phyloP scores from a whole-genome alignment of 495 filamentous ascomycete species.

The Penicillium longicatenatum region DNA sequence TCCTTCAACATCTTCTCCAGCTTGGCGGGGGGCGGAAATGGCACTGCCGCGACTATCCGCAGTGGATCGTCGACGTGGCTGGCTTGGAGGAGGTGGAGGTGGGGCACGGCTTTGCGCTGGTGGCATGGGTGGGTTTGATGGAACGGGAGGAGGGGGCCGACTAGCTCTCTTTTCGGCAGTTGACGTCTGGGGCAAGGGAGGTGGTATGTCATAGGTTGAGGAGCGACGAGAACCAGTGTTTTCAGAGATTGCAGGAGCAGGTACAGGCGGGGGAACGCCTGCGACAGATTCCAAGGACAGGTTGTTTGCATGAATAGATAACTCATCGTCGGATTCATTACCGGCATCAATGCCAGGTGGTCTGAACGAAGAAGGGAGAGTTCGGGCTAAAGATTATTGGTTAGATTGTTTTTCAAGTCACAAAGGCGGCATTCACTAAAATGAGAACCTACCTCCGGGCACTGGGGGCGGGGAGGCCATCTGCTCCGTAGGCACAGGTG shows the following conservation, averaged over 20 bases:
- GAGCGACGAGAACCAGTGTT: conserved; percentile 45
- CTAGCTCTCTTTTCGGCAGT: conserved; percentile 52
- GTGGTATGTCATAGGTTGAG: conserved; percentile 44
- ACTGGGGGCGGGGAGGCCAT: conserved; percentile 71
- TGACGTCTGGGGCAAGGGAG: conserved; percentile 54
- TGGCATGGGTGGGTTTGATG: conserved; percentile 47
- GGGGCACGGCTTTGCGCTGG: conserved; percentile 65
- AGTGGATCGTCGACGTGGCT: conserved; percentile 61
- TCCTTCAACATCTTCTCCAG: conserved; percentile 68
- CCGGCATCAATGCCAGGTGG: conserved; percentile 70
- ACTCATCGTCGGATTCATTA: conserved; percentile 91
- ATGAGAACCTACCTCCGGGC: conserved; percentile 59
- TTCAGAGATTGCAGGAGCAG: conserved; percentile 48
- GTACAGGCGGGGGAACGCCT: conserved; percentile 48
- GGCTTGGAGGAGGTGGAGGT: conserved; percentile 74
- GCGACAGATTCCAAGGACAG: conserved; percentile 45
- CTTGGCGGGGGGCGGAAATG: conserved; percentile 40
- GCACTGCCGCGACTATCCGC: conserved; percentile 50
- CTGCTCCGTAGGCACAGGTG: conserved; percentile 61
- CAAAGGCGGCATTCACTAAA: conserved; percentile 1
- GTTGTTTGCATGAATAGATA: conserved; percentile 64
- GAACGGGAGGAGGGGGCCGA: conserved; percentile 53
- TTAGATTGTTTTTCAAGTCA: conserved; percentile 34
- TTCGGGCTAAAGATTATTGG: conserved; percentile 51
- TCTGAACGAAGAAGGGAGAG: conserved; percentile 51